Evolutionary conservation across 2,329 filamentous ascomycete species (phyloP), one percentile per base, ranked within the genome.

Genomic region (Pseudocercospora cruenta): DNA sequence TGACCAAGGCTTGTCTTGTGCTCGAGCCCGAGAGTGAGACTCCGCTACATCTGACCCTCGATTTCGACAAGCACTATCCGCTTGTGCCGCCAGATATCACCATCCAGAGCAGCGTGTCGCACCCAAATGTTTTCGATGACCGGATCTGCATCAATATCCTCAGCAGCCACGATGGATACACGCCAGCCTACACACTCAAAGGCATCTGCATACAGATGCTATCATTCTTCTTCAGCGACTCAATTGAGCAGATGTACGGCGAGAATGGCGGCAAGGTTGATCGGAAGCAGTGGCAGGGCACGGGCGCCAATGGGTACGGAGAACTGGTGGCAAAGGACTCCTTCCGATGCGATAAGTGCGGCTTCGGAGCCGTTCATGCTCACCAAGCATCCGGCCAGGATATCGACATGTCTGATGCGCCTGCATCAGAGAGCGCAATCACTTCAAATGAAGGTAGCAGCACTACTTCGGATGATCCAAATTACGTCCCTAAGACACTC

Each of bases 131-230:
- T 39, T 71, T 68, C 60, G 39, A 65, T n/a, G 64, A 68, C 45
- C 69, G 68, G 59, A 69, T 73, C 24, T 73, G 72, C 49, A 68
- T 67, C 49, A 66, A 64, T 24, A 69, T 73, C 28, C 65, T 72
- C 14, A 66, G 64, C 53, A 58, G 33, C 14, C 60, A 51, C 19
- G 64, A 68, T 19, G 69, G 58, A 9, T 72, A 71, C 47, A 73
- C 68, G 4, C 67, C 71, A 12, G 71, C 70, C 3, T 73, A 73
- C 55, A 72, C 70, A 1, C 65, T 73, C 14, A 71, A 71, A 43
- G 65, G 68, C 31, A 70, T 73, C 53, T 72, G 69, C 62, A 73
- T 73, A 19, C 71, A 73, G 67, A 62, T 73, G 26, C 63, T 73
- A 19, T 67, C 59, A 54, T 72, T 73, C 63, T 73, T 72, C 60